Base-by-base conservation (phyloP, 257 asterid species). In the Avicennia marina region DNA sequence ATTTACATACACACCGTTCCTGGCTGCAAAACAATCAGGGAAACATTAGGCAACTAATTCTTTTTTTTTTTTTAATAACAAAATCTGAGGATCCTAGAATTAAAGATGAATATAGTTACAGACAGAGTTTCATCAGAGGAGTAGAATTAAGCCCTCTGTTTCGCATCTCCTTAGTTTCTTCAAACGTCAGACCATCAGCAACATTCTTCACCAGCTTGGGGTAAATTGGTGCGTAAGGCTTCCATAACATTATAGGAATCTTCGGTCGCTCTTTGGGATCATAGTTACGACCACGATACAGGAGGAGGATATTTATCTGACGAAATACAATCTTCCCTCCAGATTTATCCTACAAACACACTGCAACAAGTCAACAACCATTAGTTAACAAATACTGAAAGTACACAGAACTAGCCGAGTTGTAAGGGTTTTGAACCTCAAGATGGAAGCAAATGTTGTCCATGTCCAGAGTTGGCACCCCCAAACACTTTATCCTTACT, bases 381-480 rank as follows among this genome's bases (percentile, higher is more conserved):
- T 81, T 64, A 82, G 83, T 50, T 6, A 58, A 70, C 21, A 40
- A 68, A 40, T 9, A 55, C 41, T 11, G 36, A 53, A 56, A 39
- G 19, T 24, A 4, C 19, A 8, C 11, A 25, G 31, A 39, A 16
- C 26, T 3, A 16, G 21, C 6, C 2, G 38, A 63, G 25, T 36
- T 22, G 39, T 10, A 19, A 0, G 50, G 20, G 24, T 38, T 64
- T 27, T 27, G 36, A 71, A 90, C 98, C 98, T 90, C 86, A 13
- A 90, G 90, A 72, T 90, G 96, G 77, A 78, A 82, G 74, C 98
- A 84, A 31, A 87, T 48, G 10, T 84, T 90, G 72, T 85, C 96
- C 95, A 87, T 87, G 72, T 90, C 95, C 45, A 84, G 87, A 62
- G 98, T 90, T 9, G 96, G 95, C 62, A 84, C 90, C 55, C 96